Evolutionary conservation across 1,284 basidiomycete species (phyloP), one percentile per base, ranked within the genome.

Genomic region (Ceratobasidium sp.): DNA sequence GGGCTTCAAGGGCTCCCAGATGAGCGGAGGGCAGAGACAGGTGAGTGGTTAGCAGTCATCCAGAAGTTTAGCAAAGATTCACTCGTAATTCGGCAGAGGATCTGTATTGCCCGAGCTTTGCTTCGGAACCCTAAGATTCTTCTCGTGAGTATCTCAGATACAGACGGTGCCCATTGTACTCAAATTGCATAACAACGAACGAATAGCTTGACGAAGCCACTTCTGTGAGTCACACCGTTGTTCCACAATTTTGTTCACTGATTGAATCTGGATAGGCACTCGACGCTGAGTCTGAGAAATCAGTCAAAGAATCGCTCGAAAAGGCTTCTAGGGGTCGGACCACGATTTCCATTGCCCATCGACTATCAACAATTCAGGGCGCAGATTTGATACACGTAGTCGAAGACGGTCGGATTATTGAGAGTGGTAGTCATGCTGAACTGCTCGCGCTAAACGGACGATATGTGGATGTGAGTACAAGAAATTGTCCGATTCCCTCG

Each of bases 371-470:
- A 0, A 85, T 85, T 69, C 80, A 84, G 69, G 77, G 80, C 68
- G 82, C 83, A 29, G 82, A 85, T 73, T 77, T 80, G 69, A 85
- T 85, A 72, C 81, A 78, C 72, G 80, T 77, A 67, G 75, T 80
- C 42, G 78, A 79, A 20, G 77, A 79, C 55, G 79, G 79, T 22
- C 65, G 67, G 15, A 76, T 80, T 32, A 75, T 78, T n/a, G 78
- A 80, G 68, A 72, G 69, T 27, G 80, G 80, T 7, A 71, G 75
- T 3, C 80, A 81, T 65, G 72, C 76, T 0, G 77, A 79, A 35
- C 72, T 81, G 27, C 54, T 81, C 15, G 70, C 71, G 13, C 68
- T 70, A 32, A 74, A 73, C 15, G 78, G 79, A 0, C 71, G 78
- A 29, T 80, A 80, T 47, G 73, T 69, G 31, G 75, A 77, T 49